Evolutionary conservation across 2,329 filamentous ascomycete genomes (phyloP).

Genomic region (Metarhizium robertsii): DNA sequence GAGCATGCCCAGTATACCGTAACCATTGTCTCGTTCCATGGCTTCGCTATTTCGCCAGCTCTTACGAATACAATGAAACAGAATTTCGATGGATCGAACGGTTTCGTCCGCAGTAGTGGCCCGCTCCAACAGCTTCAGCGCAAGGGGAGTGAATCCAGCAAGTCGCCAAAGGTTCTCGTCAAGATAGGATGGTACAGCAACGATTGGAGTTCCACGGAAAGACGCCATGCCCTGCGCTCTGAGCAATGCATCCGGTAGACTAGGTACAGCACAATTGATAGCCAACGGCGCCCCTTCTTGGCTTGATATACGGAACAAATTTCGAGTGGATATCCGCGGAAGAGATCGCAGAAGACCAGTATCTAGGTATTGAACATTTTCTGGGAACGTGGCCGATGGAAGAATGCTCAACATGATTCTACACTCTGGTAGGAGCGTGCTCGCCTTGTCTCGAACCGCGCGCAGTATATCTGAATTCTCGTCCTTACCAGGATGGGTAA

Average conservation of each 20-base stretch:
- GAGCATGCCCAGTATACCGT: slow-evolving; percentile 76
- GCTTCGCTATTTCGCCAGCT: slow-evolving; percentile 98
- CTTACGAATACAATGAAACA: slow-evolving; percentile 76
- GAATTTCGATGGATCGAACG: slow-evolving; percentile 67
- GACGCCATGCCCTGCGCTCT: slow-evolving; percentile 73
- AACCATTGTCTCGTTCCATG: slow-evolving; percentile 94
- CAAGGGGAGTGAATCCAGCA: slow-evolving; percentile 81
- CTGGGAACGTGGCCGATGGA: slow-evolving; percentile 68
- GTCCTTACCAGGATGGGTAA: slow-evolving; percentile 80
- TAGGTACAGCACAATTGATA: slow-evolving; percentile 80
- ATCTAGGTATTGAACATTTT: slow-evolving; percentile 71
- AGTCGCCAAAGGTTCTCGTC: slow-evolving; percentile 91
- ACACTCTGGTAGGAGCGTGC: slow-evolving; percentile 69
- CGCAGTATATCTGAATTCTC: slow-evolving; percentile 85
- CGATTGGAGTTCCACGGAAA: slow-evolving; percentile 73
- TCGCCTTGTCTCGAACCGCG: slow-evolving; percentile 79
- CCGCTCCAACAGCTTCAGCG: slow-evolving; percentile 74
- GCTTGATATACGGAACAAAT: slow-evolving; percentile 30
- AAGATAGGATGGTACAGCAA: slow-evolving; percentile 71
- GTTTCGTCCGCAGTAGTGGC: slow-evolving; percentile 62
- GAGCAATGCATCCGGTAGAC: slow-evolving; percentile 80
- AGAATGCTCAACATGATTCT: slow-evolving; percentile 77
- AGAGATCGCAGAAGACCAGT: slow-evolving; percentile 66
- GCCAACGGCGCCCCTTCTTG: slow-evolving; percentile 62
- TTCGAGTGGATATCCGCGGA: slow-evolving; percentile 63